A percentile compares a stretch with the other conserved stretches of the same genome.
phyloP scores from a whole-genome alignment of 169 alveolate species.

The Plasmodium berghei region DNA sequence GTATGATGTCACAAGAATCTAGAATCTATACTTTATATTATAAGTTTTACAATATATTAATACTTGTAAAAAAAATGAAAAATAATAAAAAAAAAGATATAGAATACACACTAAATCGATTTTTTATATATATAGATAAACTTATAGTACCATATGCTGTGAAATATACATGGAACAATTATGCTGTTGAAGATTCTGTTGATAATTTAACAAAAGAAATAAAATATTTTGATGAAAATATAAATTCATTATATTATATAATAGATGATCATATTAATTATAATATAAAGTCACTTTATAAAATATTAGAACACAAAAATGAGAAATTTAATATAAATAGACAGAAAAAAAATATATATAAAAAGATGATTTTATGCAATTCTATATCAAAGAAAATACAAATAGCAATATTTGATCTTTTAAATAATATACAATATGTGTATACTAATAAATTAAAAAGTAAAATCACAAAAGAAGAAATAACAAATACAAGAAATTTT shows the following conservation, averaged over 20 bases:
- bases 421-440: slow-evolving; percentile 74
- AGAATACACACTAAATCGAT: slow-evolving; percentile 28
- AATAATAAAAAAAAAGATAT: slow-evolving; percentile 64
- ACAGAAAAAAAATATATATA: slow-evolving; percentile 46
- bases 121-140: slow-evolving; percentile 49
- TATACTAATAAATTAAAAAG: slow-evolving; percentile 62
- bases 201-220: slow-evolving; percentile 39
- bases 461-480: slow-evolving; percentile 54
- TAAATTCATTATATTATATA: slow-evolving; percentile 61
- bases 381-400: slow-evolving; percentile 73
- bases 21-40: slow-evolving; percentile 66
- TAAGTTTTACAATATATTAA: slow-evolving; percentile 62
- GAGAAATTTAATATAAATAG: slow-evolving; percentile 45
- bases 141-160: slow-evolving; percentile 55
- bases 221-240: slow-evolving; percentile 57
- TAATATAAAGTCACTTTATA: slow-evolving; percentile 33
- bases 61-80: slow-evolving; percentile 65
- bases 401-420: slow-evolving; percentile 63
- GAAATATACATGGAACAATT: slow-evolving; percentile 74
- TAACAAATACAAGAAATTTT: slow-evolving; percentile 40
- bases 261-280: slow-evolving; percentile 66
- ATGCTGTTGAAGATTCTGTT: slow-evolving; percentile 67
- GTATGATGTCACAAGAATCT: slow-evolving; percentile 62
- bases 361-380: slow-evolving; percentile 43
- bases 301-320: slow-evolving; percentile 35